phyloP scores from a whole-genome alignment of 345 rosid species.

The Bretschneidera sinensis region DNA sequence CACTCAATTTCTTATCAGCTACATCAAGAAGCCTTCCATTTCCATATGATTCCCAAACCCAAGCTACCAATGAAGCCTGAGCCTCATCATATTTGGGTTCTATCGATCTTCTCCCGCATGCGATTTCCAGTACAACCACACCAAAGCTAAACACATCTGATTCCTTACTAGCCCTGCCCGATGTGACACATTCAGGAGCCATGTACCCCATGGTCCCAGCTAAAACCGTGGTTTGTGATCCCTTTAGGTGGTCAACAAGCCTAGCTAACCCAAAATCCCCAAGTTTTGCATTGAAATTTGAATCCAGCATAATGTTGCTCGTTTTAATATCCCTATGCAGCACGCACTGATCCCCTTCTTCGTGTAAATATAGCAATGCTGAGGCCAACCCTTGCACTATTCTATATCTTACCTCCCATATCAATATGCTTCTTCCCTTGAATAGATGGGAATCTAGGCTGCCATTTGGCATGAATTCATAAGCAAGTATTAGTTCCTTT shows the following conservation, averaged over 20 bases:
- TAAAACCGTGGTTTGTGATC: too few relatives aligned
- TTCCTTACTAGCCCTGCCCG: conserved; percentile 16
- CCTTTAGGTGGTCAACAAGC: too few relatives aligned
- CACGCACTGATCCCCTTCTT: conserved; percentile 43
- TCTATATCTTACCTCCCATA: conserved; percentile 26
- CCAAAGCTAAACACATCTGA: conserved; percentile 20
- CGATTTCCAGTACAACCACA: conserved; percentile 19
- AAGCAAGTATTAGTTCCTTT: conserved; percentile 25
- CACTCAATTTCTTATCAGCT: neutral
- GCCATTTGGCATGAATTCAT: conserved; percentile 37
- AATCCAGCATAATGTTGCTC: conserved; percentile 33
- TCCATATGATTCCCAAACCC: conserved; percentile 26
- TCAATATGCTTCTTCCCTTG: conserved; percentile 6
- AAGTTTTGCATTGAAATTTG: conserved; percentile 32
- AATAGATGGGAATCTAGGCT: conserved; percentile 30
- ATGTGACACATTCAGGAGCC: conserved; percentile 10
- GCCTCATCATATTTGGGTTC: neutral
- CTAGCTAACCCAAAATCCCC: conserved; percentile 47
- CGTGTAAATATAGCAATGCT: conserved; percentile 34
- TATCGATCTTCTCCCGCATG: conserved; percentile 18
- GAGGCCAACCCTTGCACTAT: conserved; percentile 29
- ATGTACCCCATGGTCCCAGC: conserved; percentile 19
- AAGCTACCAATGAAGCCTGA: neutral
- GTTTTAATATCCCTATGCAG: conserved; percentile 35
- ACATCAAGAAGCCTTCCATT: neutral